A percentile compares a stretch with the other conserved stretches of the same genome.
Evolutionary conservation across 179 eudicot genomes (phyloP).

Genomic region (Carnegiea gigantea): DNA sequence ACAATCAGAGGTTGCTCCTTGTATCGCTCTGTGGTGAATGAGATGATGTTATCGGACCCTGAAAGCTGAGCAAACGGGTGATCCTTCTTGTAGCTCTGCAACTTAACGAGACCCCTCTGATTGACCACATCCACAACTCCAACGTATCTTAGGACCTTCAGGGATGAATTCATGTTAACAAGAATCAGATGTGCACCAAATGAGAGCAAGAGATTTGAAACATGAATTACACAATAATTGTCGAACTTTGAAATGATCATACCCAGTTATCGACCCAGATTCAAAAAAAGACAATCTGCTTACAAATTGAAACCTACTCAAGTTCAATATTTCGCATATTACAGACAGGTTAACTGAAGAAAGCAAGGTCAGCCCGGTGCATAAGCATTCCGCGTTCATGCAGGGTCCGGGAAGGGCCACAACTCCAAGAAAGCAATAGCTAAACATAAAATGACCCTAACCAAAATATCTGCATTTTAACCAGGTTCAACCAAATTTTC

Average conservation of each 20-base stretch:
- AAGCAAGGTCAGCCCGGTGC: too few relatives aligned
- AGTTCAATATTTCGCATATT: not conserved
- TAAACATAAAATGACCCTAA: too few relatives aligned
- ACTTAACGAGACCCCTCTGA: constrained; percentile 64
- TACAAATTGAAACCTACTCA: not conserved
- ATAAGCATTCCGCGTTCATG: too few relatives aligned
- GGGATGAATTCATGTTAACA: not conserved
- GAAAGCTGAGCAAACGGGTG: constrained; percentile 95
- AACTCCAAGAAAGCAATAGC: too few relatives aligned
- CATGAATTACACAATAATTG: not conserved
- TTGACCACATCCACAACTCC: constrained; percentile 92
- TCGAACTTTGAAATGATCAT: not conserved
- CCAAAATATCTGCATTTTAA: too few relatives aligned
- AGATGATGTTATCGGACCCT: constrained; percentile 92
- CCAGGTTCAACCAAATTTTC: not conserved
- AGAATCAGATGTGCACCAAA: not conserved
- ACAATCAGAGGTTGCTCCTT: constrained; percentile 86
- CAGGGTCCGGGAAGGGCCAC: too few relatives aligned
- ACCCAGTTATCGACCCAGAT: not conserved
- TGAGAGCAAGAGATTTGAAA: not conserved
- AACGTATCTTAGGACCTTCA: constrained; percentile 90
- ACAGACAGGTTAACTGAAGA: too few relatives aligned
- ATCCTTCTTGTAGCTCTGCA: constrained; percentile 84
- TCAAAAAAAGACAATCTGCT: not conserved
- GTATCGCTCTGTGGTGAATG: constrained; percentile 81